Base-by-base conservation (phyloP, 2,329 filamentous ascomycete genomes). In the Didymella arachidicola region DNA sequence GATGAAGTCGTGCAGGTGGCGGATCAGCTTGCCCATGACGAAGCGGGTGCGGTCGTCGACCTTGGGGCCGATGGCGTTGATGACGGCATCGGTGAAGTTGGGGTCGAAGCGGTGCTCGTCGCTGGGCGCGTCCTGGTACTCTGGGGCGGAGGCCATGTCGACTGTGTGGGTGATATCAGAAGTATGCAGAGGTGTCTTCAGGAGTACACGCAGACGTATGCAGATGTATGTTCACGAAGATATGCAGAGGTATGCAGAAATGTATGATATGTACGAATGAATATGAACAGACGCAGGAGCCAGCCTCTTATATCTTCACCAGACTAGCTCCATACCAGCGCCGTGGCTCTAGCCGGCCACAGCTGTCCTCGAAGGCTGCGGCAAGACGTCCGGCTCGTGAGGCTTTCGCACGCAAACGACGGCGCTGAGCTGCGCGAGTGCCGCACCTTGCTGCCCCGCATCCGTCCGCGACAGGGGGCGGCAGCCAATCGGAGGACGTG, bases 1-100 rank as follows among this genome's bases (percentile, higher is more conserved):
- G 56, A 87, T 85, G 75, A 93, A 93, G 78, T 92, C 89, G 80
- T 93, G 90, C 58, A 93, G 82, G 79, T 93, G 89, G 47, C 79
- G 82, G 77, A 92, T 87, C 67, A 92, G 78, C 27, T 84, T 81
- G 60, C 81, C 77, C 70, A 93, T 80, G 68, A 93, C 81, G 64
- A 86, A 80, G 59, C 87, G 84, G 69, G 87, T 84, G 60, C 90
- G 83, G 57, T 89, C 85, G 51, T 83, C 80, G 12, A 87, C 86
- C 69, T 90, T 87, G 68, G 89, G 87, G 52, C 89, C 87, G 82
- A 92, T 92, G 68, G 87, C 83, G 64, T 90, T 84, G 73, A 93
- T 82, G 78, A 92, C 89, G 76, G 87, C 84, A 67, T 87, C 79
- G 52, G 91, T 94, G 81, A 93, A 93, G 79, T 84, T 85, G 68